Evolutionary conservation across 2,329 filamentous ascomycete species (phyloP), one percentile per base, ranked within the genome.

Genomic region (Xylariales sp.): DNA sequence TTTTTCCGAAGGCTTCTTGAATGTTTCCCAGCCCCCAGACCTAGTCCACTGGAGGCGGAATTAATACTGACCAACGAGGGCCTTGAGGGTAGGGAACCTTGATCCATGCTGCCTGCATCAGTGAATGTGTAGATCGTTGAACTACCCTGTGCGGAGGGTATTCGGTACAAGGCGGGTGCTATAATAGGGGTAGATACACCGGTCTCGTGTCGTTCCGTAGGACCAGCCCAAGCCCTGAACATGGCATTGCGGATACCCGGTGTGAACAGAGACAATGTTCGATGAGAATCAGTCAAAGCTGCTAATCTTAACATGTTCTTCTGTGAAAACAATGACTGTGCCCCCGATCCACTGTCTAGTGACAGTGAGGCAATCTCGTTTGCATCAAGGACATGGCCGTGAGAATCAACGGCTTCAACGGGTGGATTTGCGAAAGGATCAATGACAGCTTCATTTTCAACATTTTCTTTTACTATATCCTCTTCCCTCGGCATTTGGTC

Each of bases 251-350:
- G 85, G 66, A 98, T 95, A n/a, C 91, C 89, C 0, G 95, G 94
- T 1, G 95, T 97, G 77, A 97, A 97, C 0, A 98, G 84, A 4
- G 94, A 97, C 41, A 98, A 82, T 0, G 96, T 98, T 55, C 93
- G 90, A 75, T 98, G 94, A 2, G 94, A 97, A 75, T 97, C 92
- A 3, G 89, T 94, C 65, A 99, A 83, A 0, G 93, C 89, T 30
- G 92, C 93, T 12, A 99, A 84, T 58, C 93, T 91, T 30, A 97
- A 81, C 45, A 98, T 83, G 75, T 97, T 98, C 85, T 97, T 97
- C 77, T 97, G 93, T 0, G 95, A 98, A 78, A 99, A 98, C 5
- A 97, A 86, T 0, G 93, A 94, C 78, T 97, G 93, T 23, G 91
- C 89, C 77, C 97, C 94, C 6, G 91, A 86, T 3, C 91, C 89